Base-by-base conservation (phyloP, 495 filamentous ascomycete species). In the Amorphotheca resinae region DNA sequence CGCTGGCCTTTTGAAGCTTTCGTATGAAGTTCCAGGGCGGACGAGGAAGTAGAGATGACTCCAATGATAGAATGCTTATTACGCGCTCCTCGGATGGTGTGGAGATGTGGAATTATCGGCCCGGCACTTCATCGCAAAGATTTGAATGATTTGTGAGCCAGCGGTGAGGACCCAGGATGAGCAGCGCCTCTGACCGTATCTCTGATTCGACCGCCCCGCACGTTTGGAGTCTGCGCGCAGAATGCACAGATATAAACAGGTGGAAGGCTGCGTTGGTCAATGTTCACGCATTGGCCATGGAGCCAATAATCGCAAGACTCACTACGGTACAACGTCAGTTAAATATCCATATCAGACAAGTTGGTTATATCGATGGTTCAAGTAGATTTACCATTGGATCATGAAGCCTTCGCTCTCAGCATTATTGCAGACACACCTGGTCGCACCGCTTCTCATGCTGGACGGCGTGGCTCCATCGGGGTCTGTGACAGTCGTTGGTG, bases 281-380 rank as follows among this genome's bases (percentile, higher is more conserved):
- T 67, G 14, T 82, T 79, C 23, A 88, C 71, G 55, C 87, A 95
- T 51, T 70, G 70, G 4, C 77, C 80, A 54, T 95, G 87, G 22
- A 88, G 72, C 77, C 80, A 89, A 61, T 87, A 80, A 30, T 76
- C 80, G 61, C 87, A 95, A 3, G 85, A 87, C 64, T 87, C 80
- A 62, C 87, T 88, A 33, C 0, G n/a, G n/a, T n/a, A n/a, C n/a
- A n/a, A n/a, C n/a, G n/a, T n/a, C n/a, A n/a, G n/a, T n/a, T n/a
- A n/a, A n/a, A n/a, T n/a, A n/a, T n/a, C n/a, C n/a, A n/a, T n/a
- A n/a, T n/a, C n/a, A n/a, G n/a, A n/a, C n/a, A n/a, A n/a, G n/a
- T n/a, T n/a, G n/a, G n/a, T n/a, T n/a, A n/a, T n/a, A n/a, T n/a
- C n/a, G n/a, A n/a, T n/a, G n/a, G n/a, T n/a, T n/a, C 7, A 2